Conservation (phyloP, 306 rosid genomes). For the Canavalia ensiformis region DNA sequence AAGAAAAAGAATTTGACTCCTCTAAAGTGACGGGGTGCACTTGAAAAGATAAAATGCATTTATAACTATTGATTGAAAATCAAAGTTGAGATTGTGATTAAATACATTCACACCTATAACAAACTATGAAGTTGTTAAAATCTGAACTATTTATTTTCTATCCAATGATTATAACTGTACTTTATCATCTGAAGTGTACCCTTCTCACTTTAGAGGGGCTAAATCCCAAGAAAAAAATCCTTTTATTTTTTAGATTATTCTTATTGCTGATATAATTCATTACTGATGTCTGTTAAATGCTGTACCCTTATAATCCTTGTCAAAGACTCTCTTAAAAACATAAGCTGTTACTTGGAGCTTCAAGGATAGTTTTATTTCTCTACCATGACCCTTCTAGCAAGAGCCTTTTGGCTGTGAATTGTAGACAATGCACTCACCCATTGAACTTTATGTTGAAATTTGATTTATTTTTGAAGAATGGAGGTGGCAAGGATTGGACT, state of each 20-base stretch:
- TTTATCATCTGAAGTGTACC: neutral
- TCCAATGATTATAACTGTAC: neutral
- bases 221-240: neutral
- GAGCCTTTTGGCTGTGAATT: slow-evolving; percentile 4
- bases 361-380: slow-evolving; percentile 19
- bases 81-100: slow-evolving; percentile 5
- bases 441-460: slow-evolving; percentile 34
- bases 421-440: slow-evolving; percentile 14
- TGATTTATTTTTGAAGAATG: slow-evolving; percentile 42
- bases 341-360: slow-evolving; percentile 25
- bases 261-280: slow-evolving; percentile 24
- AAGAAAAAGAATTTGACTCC: slow-evolving; percentile 6
- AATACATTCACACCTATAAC: neutral
- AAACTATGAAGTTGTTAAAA: neutral
- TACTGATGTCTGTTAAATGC: slow-evolving; percentile 13
- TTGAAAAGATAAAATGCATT: neutral
- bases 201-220: neutral
- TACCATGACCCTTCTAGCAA: slow-evolving; percentile 7
- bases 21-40: neutral
- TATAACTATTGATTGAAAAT: neutral
- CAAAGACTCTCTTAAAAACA: slow-evolving; percentile 31
- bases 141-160: neutral
- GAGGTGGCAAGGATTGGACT: slow-evolving; percentile 10
- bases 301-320: slow-evolving; percentile 36
- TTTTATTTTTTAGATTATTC: slow-evolving; percentile 12